Evolutionary conservation across 768 basidiomycete species (phyloP), one percentile per base, ranked within the genome.

Genomic region (Tylopilus subfusipes): DNA sequence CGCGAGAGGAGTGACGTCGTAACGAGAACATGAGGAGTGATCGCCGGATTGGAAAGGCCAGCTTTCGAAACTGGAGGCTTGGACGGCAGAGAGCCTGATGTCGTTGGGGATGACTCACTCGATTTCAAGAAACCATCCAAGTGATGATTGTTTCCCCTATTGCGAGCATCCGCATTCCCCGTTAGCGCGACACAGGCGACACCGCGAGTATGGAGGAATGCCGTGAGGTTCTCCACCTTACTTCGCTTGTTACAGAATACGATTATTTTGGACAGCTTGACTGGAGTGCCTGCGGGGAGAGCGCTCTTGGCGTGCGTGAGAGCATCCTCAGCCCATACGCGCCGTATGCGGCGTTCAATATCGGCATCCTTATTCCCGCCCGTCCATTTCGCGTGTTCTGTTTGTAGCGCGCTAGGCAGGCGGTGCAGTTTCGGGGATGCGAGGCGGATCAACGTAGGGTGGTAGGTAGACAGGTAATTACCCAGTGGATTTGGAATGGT

Each of bases 1-100:
- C 94, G 82, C 11, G 92, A 93, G 25, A 97, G 84, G 31, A 97
- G 77, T 6, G 93, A 95, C 0, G 94, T 97, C 31, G 94, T 95
- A 51, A 96, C 78, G 62, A 97, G 76, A 36, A 95, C 85, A 52
- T 82, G 82, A 16, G 87, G 83, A 0, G 71, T 70, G 8, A 72
- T 63, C 43, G 73, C 59, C 13, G 66, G 64, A 39, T 57, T 66
- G 6, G 57, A 68, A 42, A 40, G 59, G 5, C 52, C 56, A 14
- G 51, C 58, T 36, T 56, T 58, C 29, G 55, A 46, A 42, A 42
- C n/a, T 0, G 56, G 46, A n/a, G 48, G 14, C 8, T 50, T 50
- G 16, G 54, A 42, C 14, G 52, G 21, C 2, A 25, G 50, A 47
- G 50, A 24, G 22, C 30, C 50, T n/a, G 42, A 42, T 36, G 34